Evolutionary conservation across 805 yeast genomes (phyloP).

Genomic region (Torulaspora quercuum): DNA sequence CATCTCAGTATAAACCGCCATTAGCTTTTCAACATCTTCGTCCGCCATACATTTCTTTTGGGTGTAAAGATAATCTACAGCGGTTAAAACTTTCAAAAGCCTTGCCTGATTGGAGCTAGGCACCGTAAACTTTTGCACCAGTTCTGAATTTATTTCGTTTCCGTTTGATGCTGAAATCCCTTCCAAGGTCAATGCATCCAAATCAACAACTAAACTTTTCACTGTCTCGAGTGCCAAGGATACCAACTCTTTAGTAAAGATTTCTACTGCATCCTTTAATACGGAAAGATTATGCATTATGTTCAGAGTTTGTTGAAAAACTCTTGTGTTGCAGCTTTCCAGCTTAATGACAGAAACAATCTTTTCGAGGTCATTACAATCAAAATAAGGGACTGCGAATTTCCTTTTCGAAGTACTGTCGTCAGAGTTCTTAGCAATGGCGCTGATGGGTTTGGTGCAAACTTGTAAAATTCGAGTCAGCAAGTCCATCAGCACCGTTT

Average conservation of each 20-base stretch:
- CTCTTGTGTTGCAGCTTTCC: slow-evolving; percentile 79
- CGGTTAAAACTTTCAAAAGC: slow-evolving; percentile 78
- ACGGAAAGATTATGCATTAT: slow-evolving; percentile 73
- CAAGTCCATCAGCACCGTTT: slow-evolving; percentile 70
- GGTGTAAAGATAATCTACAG: slow-evolving; percentile 77
- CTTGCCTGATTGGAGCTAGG: slow-evolving; percentile 86
- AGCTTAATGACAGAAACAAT: slow-evolving; percentile 67
- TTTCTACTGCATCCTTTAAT: slow-evolving; percentile 55
- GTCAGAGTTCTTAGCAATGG: slow-evolving; percentile 46
- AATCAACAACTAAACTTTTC: slow-evolving; percentile 49
- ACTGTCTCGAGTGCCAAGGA: slow-evolving; percentile 61
- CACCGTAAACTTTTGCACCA: slow-evolving; percentile 66
- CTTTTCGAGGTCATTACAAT: slow-evolving; percentile 56
- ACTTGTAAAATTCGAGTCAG: slow-evolving; percentile 72
- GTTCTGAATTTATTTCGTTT: slow-evolving; percentile 49
- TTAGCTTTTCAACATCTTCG: slow-evolving; percentile 45
- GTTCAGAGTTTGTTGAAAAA: slow-evolving; percentile 78
- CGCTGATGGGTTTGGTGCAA: slow-evolving; percentile 67
- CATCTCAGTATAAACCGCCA: slow-evolving; percentile 59
- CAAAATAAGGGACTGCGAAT: slow-evolving; percentile 57
- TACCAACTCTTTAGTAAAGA: slow-evolving; percentile 66
- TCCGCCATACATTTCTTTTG: slow-evolving; percentile 28
- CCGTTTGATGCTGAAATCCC: slow-evolving; percentile 40
- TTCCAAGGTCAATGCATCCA: slow-evolving; percentile 47
- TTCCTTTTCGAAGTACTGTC: slow-evolving; percentile 30